phyloP scores from a whole-genome alignment of 352 stramenopile genomes.

The Phytophthora syringae region DNA sequence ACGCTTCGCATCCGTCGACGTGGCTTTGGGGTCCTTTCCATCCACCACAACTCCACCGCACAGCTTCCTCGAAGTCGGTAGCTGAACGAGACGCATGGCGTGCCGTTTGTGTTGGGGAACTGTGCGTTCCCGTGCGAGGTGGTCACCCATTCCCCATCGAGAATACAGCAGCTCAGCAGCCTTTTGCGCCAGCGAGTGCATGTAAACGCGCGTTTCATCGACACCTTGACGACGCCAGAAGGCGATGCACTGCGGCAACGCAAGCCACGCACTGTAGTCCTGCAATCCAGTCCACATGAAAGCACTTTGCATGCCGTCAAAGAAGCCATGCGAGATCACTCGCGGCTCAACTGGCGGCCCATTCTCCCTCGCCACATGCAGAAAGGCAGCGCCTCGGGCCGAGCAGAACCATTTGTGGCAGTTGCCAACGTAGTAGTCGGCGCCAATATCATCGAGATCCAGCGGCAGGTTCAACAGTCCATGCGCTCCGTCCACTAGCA shows the following conservation, averaged over 20 bases:
- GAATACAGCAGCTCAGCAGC: constrained; percentile 72
- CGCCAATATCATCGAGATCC: constrained; percentile 62
- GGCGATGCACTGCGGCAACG: no score
- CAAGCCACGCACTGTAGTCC: constrained; percentile 93
- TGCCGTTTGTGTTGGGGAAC: constrained; percentile 70
- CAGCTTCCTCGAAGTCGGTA: constrained; percentile 53
- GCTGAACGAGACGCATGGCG: constrained; percentile 77
- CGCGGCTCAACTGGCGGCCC: constrained; percentile 57
- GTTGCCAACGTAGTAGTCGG: constrained; percentile 95
- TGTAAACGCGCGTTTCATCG: constrained; percentile 56
- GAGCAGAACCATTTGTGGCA: constrained; percentile 97
- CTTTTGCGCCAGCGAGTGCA: constrained; percentile 66
- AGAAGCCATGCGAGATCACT: constrained; percentile 93
- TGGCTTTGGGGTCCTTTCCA: constrained; percentile 42
- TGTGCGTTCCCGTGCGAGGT: constrained; percentile 34
- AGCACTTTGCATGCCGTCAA: constrained; percentile 88
- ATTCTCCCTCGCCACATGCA: constrained; percentile 67
- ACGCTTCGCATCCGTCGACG: constrained; percentile 88
- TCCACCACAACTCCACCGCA: constrained; percentile 46
- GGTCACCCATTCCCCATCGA: constrained; percentile 56
- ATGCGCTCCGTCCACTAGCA: constrained; percentile 94
- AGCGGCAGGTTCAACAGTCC: constrained; percentile 85
- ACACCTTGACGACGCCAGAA: constrained; percentile 81
- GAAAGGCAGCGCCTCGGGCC: constrained; percentile 86
- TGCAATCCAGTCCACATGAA: constrained; percentile 94